Base-by-base conservation (phyloP, 192 early-diverging fungal species). In the Borealophlyctis nickersoniae region DNA sequence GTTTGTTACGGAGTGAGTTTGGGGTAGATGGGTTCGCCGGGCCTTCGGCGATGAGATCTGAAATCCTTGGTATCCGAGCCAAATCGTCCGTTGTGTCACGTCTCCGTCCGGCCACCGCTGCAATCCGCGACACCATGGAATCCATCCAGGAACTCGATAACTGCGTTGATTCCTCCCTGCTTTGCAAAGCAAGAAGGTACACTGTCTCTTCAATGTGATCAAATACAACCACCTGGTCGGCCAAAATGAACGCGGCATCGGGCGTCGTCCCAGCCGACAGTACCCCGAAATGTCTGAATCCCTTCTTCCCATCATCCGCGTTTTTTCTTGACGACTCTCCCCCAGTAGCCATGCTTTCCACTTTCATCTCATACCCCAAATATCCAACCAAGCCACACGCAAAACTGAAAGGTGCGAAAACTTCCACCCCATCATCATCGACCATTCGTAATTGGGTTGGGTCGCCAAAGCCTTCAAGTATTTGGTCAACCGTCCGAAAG, bases 361-460 rank as follows among this genome's bases (percentile, higher is more conserved):
- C 58, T 59, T 92, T 92, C 91, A 98, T 91, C 60, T 95, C 96
- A 71, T 98, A 98, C 0, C 91, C 92, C 77, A 95, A 88, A 66
- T 90, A 92, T 0, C 96, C 96, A 0, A 94, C 75, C 73, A 94
- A 77, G 0, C 96, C 96, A 53, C 92, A 84, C n/a, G 81, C 71
- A 58, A 96, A 96, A 39, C 71, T 77, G 53, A 83, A 76, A 0
- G 75, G 67, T 19, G 19, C 39, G 39, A 13, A 7, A 19, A 45
- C 39, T 13, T 45, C 39, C 7, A 13, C 9, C 39, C 39, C 39
- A 45, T 45, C 19, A 7, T 13, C 19, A 45, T 45, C 39, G 19
- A 45, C 39, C 9, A 19, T 45, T 7, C 9, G 39, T 19, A 45
- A 19, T n/a, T n/a, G n/a, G n/a, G n/a, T n/a, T n/a, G n/a, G n/a